Evolutionary conservation across 345 rosid species (phyloP).

Genomic region (Lepidium sativum): DNA sequence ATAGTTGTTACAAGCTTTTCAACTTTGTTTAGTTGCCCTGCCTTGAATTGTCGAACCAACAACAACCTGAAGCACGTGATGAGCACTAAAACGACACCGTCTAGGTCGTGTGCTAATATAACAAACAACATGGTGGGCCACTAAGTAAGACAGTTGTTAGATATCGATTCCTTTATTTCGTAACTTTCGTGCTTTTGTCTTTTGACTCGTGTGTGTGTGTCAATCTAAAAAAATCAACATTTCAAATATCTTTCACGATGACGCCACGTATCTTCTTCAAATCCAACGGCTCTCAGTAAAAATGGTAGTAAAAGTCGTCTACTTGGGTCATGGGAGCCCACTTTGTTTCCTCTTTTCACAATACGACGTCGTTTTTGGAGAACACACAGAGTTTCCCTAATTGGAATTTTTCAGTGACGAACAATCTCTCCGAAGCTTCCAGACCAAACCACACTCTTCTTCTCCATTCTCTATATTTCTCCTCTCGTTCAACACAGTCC

Average conservation of each 20-base stretch:
- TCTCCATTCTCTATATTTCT: conserved; percentile 14
- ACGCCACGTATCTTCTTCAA: background rate
- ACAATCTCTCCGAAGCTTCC: conserved; percentile 20
- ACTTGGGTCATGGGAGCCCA: conserved; percentile 21
- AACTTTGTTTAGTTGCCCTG: too few species aligned
- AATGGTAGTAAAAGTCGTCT: background rate
- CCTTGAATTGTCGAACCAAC: background rate
- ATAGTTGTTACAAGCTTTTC: too few species aligned
- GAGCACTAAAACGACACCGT: conserved; percentile 26
- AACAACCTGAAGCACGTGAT: conserved; percentile 18
- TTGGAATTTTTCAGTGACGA: background rate
- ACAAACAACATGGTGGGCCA: conserved; percentile 21
- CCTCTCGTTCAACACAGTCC: background rate
- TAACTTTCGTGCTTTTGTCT: background rate
- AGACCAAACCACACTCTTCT: conserved; percentile 18
- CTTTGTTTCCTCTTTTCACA: background rate
- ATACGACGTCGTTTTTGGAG: background rate
- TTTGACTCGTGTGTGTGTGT: conserved; percentile 12
- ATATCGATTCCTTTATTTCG: conserved; percentile 19
- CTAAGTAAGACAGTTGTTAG: conserved; percentile 19
- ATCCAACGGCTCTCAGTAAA: conserved; percentile 14
- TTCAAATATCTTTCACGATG: conserved; percentile 6
- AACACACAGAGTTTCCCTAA: background rate
- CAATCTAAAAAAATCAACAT: background rate
- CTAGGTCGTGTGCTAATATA: background rate